Conservation (phyloP, 768 basidiomycete species). For the Serendipita sp. region DNA sequence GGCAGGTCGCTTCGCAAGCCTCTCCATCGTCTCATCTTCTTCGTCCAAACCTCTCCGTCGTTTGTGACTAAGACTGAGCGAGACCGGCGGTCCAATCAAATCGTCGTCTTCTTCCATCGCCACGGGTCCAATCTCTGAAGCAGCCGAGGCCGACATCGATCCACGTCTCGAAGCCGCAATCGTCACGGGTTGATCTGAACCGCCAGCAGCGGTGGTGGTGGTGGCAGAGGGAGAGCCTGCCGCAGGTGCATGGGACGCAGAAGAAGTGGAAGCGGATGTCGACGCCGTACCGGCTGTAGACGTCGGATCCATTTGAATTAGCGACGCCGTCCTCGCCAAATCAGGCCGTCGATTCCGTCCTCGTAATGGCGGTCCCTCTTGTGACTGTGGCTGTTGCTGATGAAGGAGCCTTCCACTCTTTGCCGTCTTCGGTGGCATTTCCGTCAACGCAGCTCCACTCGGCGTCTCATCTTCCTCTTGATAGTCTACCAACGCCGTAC, state of each 20-base stretch:
- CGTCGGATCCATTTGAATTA: neutral
- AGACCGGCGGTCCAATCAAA: neutral
- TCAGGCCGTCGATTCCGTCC: neutral
- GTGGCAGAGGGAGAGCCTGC: neutral
- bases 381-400: no score
- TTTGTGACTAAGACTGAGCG: neutral
- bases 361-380: neutral
- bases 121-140: neutral
- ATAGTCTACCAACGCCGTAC: slow-evolving; percentile 1
- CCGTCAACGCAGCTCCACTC: neutral
- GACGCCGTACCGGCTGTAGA: neutral
- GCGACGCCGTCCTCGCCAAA: neutral
- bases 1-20: neutral
- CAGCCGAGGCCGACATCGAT: neutral
- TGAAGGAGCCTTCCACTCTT: no score
- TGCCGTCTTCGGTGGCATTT: no score
- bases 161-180: neutral
- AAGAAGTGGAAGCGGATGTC: neutral
- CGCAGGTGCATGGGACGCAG: neutral
- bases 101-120: neutral
- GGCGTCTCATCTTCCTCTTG: neutral
- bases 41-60: neutral
- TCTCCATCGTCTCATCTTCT: neutral
- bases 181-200: neutral
- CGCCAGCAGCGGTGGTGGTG: no score